These are phyloP conservation scores for Candida glaebosa DNA, from an alignment of 805 yeast genomes.

Conservation along the genomic window DNA sequence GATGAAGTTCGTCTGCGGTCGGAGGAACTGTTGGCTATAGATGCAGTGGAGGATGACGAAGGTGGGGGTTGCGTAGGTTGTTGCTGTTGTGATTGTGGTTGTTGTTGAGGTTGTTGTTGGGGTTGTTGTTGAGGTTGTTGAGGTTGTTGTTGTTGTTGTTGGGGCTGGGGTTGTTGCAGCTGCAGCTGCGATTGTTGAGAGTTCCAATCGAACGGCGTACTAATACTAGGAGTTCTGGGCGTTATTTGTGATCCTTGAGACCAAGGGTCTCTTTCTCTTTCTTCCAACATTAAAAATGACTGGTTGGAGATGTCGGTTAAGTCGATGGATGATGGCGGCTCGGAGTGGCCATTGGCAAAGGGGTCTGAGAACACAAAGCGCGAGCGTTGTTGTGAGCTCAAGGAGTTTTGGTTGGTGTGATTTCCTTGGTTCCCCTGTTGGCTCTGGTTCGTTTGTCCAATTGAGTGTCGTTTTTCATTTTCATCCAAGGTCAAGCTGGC, in stretches of 20 bases:
- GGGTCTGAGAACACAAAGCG: constrained; percentile 71
- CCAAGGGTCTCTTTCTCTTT: constrained; percentile 49
- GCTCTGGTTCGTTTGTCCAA: constrained; percentile 29
- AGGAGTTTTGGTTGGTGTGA: background rate
- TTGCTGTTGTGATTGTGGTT: background rate
- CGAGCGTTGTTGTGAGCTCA: constrained; percentile 47
- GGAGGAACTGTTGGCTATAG: constrained; percentile 4
- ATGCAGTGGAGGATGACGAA: background rate
- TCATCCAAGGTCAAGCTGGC: constrained; percentile 10
- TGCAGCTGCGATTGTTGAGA: constrained; percentile 5
- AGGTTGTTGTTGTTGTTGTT: background rate
- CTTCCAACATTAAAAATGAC: constrained; percentile 42
- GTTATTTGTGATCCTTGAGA: constrained; percentile 17
- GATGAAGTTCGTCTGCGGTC: constrained; percentile 54
- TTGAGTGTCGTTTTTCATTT: constrained; percentile 45
- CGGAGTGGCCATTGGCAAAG: constrained; percentile 18
- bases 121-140: background rate
- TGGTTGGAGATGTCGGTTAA: constrained; percentile 39
- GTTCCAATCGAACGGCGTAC: constrained; percentile 33
- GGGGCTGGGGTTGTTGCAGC: constrained; percentile 2
- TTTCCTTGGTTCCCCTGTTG: background rate
- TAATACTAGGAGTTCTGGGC: constrained; percentile 38
- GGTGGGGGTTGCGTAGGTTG: constrained; percentile 4
- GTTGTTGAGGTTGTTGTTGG: background rate
- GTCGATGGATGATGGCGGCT: constrained; percentile 28